Base-by-base conservation (phyloP, 208 protist species). In the Wallacemonas rigidus region DNA sequence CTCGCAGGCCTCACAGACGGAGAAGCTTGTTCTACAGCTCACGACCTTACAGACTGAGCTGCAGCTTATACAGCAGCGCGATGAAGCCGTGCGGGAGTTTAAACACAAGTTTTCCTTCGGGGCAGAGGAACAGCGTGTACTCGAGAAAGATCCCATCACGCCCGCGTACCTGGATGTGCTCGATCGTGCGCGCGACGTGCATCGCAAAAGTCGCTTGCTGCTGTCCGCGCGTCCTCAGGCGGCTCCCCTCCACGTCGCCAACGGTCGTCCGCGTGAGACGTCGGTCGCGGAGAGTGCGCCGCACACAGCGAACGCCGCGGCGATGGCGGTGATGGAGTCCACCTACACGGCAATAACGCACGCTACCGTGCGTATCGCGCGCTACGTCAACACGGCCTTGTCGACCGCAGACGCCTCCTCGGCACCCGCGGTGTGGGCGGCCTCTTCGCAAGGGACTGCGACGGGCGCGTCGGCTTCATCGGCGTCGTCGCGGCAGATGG, bases 111-210 rank as follows among this genome's bases (percentile, higher is more conserved):
- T 89, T 61, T 58, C 86, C 75, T 94, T 96, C 54, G 75, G 80
- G 3, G 74, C 77, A 2, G 87, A 79, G 53, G 91, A 94, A 71
- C 85, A 88, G 74, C 61, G 68, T 39, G 60, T 83, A 53, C 77
- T 96, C 9, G 85, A 90, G 48, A 79, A 91, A 8, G 83, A 76
- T 12, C 75, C 74, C 48, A 85, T 96, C 3, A 80, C 86, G 54
- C 67, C 84, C 45, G 48, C 63, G 11, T 96, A 90, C 60, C 83
- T 96, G 50, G 82, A 91, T 50, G 79, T 88, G 55, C 85, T 96
- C 36, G 80, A 87, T 53, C 79, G 76, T 2, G 86, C 80, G 12
- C 87, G 90, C 45, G 76, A 72, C 70, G 86, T 89, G 65, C 82
- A 95, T 67, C 76, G 69, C 5, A 82, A 83, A 70, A 92, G 89